Base-by-base conservation (phyloP, 768 basidiomycete genomes). In the Termitomyces sp. region DNA sequence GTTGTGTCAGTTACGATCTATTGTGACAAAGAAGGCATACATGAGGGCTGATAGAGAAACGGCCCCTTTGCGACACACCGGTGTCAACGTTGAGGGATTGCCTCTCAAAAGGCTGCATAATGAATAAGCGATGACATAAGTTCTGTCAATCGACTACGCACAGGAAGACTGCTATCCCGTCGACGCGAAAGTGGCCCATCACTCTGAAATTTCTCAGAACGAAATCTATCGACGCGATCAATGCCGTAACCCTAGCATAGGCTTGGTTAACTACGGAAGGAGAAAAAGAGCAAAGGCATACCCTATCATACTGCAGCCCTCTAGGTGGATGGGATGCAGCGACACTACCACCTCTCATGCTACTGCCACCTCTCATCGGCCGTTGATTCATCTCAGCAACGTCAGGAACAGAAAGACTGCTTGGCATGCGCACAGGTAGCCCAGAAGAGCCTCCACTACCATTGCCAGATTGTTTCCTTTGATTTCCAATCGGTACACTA, bases 401-500 rank as follows among this genome's bases (percentile, higher is more conserved):
- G 19, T 51, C 50, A 8, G 50, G 37, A 19, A 27, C 50, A 28
- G 49, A 8, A 32, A 58, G 52, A 30, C 54, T 51, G 16, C 28
- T 23, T 19, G 47, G 47, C 30, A 53, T 55, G 2, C 58, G 57
- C 17, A 52, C 49, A 5, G 57, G 54, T 14, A 45, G 37, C 21
- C 46, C 60, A 30, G 63, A 46, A 28, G 58, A 49, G 16, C 55
- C 50, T 52, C 53, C 60, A 46, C 37, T 45, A 9, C 49, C 60
- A 19, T 44, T 32, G 5, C 52, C 59, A 39, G 46, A 14, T 12
- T 23, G 25, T 37, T 57, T 52, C 51, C 69, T 68, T 28, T 67
- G 67, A 48, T 47, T 65, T 14, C 72, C 71, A 19, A 76, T 72
- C 0, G 75, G 75, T n/a, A 74, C 65, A 40, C 66, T 73, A 54